Evolutionary conservation across 2,329 filamentous ascomycete genomes (phyloP).

Genomic region (Rhytidhysteron rufulum): DNA sequence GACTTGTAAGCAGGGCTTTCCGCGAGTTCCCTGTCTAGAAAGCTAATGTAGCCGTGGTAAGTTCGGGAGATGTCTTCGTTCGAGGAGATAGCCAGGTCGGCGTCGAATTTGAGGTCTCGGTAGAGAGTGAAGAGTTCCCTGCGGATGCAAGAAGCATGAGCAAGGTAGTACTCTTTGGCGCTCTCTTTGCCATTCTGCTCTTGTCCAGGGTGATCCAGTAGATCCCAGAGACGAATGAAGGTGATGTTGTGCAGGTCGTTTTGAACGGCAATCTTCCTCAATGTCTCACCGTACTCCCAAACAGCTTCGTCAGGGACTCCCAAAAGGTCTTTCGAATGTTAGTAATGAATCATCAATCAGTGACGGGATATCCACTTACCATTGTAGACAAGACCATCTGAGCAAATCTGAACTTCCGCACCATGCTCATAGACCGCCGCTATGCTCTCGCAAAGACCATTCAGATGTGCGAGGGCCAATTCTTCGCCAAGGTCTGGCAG

Average conservation of each 20-base stretch:
- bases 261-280: slow-evolving; percentile 34
- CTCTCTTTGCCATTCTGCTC: slow-evolving; percentile 11
- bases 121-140: not conserved
- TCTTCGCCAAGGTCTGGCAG: slow-evolving; percentile 44
- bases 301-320: slow-evolving; percentile 37
- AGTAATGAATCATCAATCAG: slow-evolving; percentile 10
- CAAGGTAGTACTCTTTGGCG: slow-evolving; percentile 14
- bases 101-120: not conserved
- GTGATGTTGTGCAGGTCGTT: slow-evolving; percentile 30
- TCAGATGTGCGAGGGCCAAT: slow-evolving; percentile 38
- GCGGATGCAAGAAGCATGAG: not conserved
- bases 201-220: slow-evolving; percentile 20
- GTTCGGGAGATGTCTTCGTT: not conserved
- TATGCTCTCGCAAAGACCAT: slow-evolving; percentile 39
- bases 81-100: not conserved
- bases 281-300: slow-evolving; percentile 38
- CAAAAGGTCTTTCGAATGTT: slow-evolving; percentile 43
- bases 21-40: slow-evolving; percentile 19
- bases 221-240: slow-evolving; percentile 37
- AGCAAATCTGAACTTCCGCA: slow-evolving; percentile 40
- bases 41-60: slow-evolving; percentile 22
- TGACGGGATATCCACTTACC: too few species aligned
- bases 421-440: slow-evolving; percentile 38
- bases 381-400: slow-evolving; percentile 43
- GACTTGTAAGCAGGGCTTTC: slow-evolving; percentile 8